Evolutionary conservation across 1,284 basidiomycete species (phyloP), one percentile per base, ranked within the genome.

Genomic region (Polyporus tsugae): DNA sequence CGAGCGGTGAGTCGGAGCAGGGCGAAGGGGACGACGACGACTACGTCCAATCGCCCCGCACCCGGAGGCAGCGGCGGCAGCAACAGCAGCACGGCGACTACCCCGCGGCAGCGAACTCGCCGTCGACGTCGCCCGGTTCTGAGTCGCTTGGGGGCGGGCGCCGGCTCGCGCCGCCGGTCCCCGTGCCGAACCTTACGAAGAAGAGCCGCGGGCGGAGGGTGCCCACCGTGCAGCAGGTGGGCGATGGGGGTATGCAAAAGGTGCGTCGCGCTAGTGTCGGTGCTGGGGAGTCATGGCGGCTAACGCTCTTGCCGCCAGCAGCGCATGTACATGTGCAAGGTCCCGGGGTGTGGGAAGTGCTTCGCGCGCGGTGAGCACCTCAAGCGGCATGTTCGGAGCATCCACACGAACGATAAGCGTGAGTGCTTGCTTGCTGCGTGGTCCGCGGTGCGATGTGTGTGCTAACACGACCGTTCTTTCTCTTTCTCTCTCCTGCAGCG

Each of bases 401-500:
- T 95, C 63, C 93, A 95, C 79, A 94, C 92, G 1, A 87, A 92
- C 76, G 92, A 94, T 78, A 93, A 93, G 80, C 93, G 92, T 94
- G 79, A 81, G 86, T 84, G 42, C 61, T 58, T 44, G 33, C 60
- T 13, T 29, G 42, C 42, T 36, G 62, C 73, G 64, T 65, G 59
- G 44, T 65, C 60, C 52, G 58, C 58, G 62, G 52, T 33, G 60
- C 64, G 60, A 61, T 41, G n/a, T 46, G 41, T 25, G 52, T 44
- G 39, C 57, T 44, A 35, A 42, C 67, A 4, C n/a, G 29, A 39
- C 19, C 36, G 22, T 58, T 44, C 33, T 52, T 22, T 25, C 15
- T n/a, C 25, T 49, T 22, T 10, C 7, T 55, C n/a, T 13, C 9
- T 42, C 63, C 66, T 74, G 41, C 76, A 95, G 92, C 93, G 67